These are phyloP conservation scores for Psidium friedrichsthalianum DNA, from an alignment of 345 rosid genomes.

Conservation along the genomic window DNA sequence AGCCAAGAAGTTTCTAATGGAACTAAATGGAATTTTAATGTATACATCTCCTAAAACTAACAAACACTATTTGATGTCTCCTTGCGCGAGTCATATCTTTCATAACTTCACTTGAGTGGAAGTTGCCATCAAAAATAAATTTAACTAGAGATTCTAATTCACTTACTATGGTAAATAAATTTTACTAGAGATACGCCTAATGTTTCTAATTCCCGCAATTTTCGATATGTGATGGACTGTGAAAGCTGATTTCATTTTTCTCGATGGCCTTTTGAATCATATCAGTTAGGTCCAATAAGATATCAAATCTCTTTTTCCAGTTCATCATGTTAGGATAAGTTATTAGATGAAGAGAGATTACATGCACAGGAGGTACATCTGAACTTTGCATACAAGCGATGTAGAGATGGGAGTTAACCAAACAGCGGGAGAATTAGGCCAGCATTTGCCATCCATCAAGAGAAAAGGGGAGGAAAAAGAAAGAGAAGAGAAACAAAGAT, in stretches of 20 bases:
- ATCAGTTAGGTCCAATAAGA: not conserved
- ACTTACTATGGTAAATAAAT: too few relatives aligned
- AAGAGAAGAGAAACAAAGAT: not conserved
- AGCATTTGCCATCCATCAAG: not conserved
- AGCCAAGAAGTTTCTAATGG: too few relatives aligned
- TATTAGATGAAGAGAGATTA: not conserved
- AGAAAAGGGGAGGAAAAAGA: not conserved
- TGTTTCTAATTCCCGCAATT: too few relatives aligned
- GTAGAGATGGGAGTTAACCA: not conserved
- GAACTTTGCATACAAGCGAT: too few relatives aligned
- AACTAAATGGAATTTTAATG: not conserved
- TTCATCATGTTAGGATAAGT: not conserved
- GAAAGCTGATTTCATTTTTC: too few relatives aligned
- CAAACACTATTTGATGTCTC: not conserved
- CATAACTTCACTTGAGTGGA: not conserved
- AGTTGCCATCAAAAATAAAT: too few relatives aligned
- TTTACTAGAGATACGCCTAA: too few relatives aligned
- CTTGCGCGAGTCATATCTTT: not conserved
- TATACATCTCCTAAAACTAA: not conserved
- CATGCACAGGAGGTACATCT: accelerated
- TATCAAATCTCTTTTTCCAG: not conserved
- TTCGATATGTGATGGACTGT: too few relatives aligned
- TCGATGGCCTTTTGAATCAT: not conserved
- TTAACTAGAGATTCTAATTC: not conserved
- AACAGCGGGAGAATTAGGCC: not conserved